Evolutionary conservation across 306 rosid genomes (phyloP), one percentile per base, ranked within the genome.

Genomic region (Trichosanthes cucumerina): DNA sequence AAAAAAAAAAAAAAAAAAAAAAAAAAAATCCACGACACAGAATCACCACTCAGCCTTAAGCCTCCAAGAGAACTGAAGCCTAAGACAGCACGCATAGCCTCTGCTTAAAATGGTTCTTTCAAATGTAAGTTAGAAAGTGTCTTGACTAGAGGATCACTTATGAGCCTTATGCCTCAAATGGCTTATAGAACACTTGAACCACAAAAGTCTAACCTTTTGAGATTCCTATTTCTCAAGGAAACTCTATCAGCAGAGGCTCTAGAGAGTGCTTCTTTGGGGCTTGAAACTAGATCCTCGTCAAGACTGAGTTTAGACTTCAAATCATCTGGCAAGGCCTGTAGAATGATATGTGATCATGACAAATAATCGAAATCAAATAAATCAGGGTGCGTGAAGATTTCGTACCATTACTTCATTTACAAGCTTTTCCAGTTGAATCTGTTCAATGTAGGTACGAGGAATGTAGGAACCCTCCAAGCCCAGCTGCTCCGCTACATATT

Each of bases 391-490:
- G 8, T 59, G 68, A 15, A 82, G 78, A 39, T 79, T 74, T 58
- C 96, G 82, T 90, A 96, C 99, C 99, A 92, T 91, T 88, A 96
- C 98, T 81, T 96, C 99, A 83, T 88, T 86, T 63, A 92, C 96
- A 78, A 96, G 99, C 88, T 93, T 96, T 85, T 96, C 99, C 83
- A 96, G 87, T 83, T 96, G 99, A 85, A 96, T 96, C 85, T 96
- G 99, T 80, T 96, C 99, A 62, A 96, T 96, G 70, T 96, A 96
- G 75, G 99, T 96, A 39, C 98, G 98, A 84, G 99, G 97, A 87
- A 87, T 88, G 84, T 92, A 96, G 81, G 98, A 90, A 79, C 96
- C 97, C 79, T 96, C 93, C 80, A 96, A 86, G 65, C 97, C 97
- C 84, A 96, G 95, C 85, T 88, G 90, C 81, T 90, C 83, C n/a